Base-by-base conservation (phyloP, 83 land plant species). In the Picea mariana region DNA sequence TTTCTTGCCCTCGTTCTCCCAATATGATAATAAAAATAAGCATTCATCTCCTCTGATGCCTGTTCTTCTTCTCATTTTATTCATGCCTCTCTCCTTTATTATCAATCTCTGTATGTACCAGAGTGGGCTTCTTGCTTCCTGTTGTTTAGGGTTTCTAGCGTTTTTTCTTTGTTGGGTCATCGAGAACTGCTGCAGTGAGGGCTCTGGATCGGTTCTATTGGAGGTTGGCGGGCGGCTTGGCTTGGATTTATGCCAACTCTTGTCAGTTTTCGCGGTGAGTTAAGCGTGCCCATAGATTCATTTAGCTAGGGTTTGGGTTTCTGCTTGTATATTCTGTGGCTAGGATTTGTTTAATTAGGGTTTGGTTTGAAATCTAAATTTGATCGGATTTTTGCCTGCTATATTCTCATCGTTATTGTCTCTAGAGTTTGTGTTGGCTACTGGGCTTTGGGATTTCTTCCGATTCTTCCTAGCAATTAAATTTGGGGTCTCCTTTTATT, bases 231-330 rank as follows among this genome's bases (percentile, higher is more conserved):
- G 27, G 78, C 23, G 26, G 63, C 79, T 15, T 20, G 79, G 63
- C 79, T 77, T 55, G 79, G 26, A 77, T 77, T 27, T 77, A 77
- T 77, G 79, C 79, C 79, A 77, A 77, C 79, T 60, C 79, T 77
- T 60, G n/a, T 77, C 79, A 77, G 52, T 16, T 59, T 60, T 61
- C 55, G 42, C 79, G 79, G 79, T 77, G 26, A 58, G 79, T 77
- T 16, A 8, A 16, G 2, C n/a, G 21, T 7, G 26, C 5, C 13
- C 23, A 17, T 69, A 8, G 13, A 38, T 18, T 17, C 47, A 6
- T 17, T 16, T 6, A 34, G 3, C 47, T 18, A 17, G 47, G 11
- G 42, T 17, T 69, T 11, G 26, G 13, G 23, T 44, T 0, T 21
- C 21, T 23, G 3, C 4, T 66, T 11, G 3, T 55, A 2, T 12